These are phyloP conservation scores for Metschnikowia lunata DNA, from an alignment of 805 yeast species.

Conservation along the genomic window DNA sequence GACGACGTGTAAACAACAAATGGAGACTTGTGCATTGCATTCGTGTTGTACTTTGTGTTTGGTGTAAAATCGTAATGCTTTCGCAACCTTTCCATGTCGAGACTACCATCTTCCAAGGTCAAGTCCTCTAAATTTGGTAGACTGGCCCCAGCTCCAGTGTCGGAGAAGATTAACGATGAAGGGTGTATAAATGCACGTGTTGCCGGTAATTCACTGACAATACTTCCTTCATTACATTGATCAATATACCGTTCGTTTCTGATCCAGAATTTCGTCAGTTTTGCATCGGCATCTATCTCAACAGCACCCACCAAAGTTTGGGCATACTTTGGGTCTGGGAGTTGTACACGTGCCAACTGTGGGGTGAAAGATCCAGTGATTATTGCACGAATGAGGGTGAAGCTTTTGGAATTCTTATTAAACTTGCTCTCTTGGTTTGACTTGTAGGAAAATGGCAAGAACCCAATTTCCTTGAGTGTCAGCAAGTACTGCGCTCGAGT, in stretches of 20 bases:
- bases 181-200: slow-evolving; percentile 83
- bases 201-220: slow-evolving; percentile 42
- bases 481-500: slow-evolving; percentile 66
- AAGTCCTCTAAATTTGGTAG: slow-evolving; percentile 19
- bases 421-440: slow-evolving; percentile 20
- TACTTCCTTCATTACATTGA: slow-evolving; percentile 8
- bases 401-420: slow-evolving; percentile 50
- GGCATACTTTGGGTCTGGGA: slow-evolving; percentile 75
- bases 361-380: slow-evolving; percentile 83
- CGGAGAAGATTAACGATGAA: slow-evolving; percentile 67
- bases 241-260: slow-evolving; percentile 50
- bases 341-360: slow-evolving; percentile 71
- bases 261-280: slow-evolving; percentile 66
- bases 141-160: slow-evolving; percentile 20
- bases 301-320: slow-evolving; percentile 74
- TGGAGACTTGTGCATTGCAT: slow-evolving; percentile 41
- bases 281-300: slow-evolving; percentile 81
- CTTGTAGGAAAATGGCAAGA: slow-evolving; percentile 55
- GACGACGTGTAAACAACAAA: slow-evolving; percentile 64
- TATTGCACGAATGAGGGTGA: slow-evolving; percentile 56
- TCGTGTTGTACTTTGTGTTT: slow-evolving; percentile 19
- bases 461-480: slow-evolving; percentile 73
- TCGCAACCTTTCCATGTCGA: slow-evolving; percentile 29
- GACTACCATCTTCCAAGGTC: slow-evolving; percentile 39
- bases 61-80: slow-evolving; percentile 42